Evolutionary conservation across 2,329 filamentous ascomycete genomes (phyloP).

Genomic region (Sordariomycetes sp.): DNA sequence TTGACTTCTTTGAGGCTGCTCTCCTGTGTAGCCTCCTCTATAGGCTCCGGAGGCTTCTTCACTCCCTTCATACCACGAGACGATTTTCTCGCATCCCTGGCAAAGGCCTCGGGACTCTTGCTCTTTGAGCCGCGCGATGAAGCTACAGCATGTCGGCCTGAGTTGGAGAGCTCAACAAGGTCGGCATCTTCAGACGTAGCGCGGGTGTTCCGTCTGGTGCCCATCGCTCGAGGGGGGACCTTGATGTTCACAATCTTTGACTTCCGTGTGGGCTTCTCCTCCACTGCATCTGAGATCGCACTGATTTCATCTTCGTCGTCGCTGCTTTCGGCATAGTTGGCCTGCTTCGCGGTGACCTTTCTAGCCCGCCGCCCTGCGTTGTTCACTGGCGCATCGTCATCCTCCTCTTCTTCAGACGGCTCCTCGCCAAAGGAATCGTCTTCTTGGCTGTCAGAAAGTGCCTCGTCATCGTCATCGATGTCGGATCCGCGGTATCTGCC

Average conservation of each 20-base stretch:
- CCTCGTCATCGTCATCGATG: conserved; percentile 52
- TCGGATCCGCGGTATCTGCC: conserved; percentile 49
- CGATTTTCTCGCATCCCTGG: conserved; percentile 29
- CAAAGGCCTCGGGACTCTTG: conserved; percentile 43
- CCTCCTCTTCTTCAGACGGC: conserved; percentile 32
- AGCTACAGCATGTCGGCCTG: conserved; percentile 45
- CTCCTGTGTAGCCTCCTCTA: conserved; percentile 46
- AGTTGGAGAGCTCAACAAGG: conserved; percentile 49
- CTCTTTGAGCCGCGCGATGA: conserved; percentile 43
- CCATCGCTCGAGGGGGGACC: conserved; percentile 19
- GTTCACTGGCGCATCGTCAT: conserved; percentile 31
- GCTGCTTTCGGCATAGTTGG: conserved; percentile 38
- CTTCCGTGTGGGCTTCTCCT: conserved; percentile 18
- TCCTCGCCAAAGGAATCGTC: conserved; percentile 37
- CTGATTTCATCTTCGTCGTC: conserved; percentile 24
- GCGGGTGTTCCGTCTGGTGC: conserved; percentile 35
- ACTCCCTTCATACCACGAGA: conserved; percentile 42
- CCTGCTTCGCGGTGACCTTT: conserved; percentile 32
- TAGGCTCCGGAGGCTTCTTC: conserved; percentile 36
- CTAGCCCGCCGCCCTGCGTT: conserved; percentile 39
- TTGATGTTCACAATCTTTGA: conserved; percentile 35
- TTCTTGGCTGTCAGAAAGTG: conserved; percentile 42
- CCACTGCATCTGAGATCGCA: conserved; percentile 15
- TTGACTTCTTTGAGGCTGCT: conserved; percentile 27
- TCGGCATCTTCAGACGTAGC: conserved; percentile 46